phyloP scores from a whole-genome alignment of 2,329 filamentous ascomycete species.

The Colletotrichum viniferum region DNA sequence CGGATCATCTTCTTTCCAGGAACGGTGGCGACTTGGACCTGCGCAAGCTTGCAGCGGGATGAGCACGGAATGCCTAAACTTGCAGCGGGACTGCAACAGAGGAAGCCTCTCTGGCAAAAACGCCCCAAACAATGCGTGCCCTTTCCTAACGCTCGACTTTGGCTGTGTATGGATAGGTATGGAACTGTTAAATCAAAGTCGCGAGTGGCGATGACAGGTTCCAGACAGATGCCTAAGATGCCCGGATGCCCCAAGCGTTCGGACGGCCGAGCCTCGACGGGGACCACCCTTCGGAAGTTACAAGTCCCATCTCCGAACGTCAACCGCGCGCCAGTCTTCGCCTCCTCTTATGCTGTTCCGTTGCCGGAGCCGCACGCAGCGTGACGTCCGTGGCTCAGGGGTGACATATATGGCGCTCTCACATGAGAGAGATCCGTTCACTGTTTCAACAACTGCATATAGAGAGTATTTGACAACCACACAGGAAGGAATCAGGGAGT shows the following conservation, averaged over 20 bases:
- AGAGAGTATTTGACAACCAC: neutral
- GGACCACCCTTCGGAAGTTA: neutral
- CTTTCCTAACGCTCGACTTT: neutral
- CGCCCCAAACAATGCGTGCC: neutral
- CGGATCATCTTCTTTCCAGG: neutral
- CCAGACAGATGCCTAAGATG: neutral
- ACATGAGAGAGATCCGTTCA: neutral
- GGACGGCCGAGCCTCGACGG: neutral
- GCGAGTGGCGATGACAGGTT: neutral
- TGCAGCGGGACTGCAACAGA: neutral
- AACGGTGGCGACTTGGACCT: neutral
- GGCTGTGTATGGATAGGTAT: neutral
- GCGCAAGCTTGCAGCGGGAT: neutral
- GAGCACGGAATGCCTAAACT: neutral
- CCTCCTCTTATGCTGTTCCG: neutral
- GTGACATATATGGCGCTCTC: neutral
- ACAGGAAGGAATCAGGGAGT: neutral
- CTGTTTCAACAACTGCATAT: neutral
- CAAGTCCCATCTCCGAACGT: neutral
- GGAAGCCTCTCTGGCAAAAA: neutral
- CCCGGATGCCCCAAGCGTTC: slow-evolving; percentile 10
- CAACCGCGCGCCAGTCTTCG: neutral
- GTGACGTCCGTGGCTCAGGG: neutral
- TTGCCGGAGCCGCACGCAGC: neutral
- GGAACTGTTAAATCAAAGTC: neutral